Conservation (phyloP, 345 rosid species). For the Gossypium rotundifolium region DNA sequence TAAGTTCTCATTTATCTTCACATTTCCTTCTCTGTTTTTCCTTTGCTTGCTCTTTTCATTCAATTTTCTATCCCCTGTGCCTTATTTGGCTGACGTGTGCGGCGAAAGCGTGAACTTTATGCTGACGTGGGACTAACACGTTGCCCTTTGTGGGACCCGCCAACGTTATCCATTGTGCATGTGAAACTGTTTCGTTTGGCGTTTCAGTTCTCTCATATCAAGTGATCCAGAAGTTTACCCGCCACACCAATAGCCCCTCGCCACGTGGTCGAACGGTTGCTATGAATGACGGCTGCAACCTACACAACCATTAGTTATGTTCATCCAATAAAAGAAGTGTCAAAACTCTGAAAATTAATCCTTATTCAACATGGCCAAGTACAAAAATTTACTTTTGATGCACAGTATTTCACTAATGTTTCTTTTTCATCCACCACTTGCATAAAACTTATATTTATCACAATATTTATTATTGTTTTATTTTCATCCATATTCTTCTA, state of each 20-base stretch:
- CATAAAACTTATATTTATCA: too few relatives aligned
- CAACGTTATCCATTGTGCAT: slow-evolving; percentile 43
- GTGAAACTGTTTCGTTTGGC: slow-evolving; percentile 31
- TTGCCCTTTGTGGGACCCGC: slow-evolving; percentile 26
- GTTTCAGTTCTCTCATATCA: slow-evolving; percentile 1
- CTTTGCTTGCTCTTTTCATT: background rate
- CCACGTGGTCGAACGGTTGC: background rate
- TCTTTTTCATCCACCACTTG: too few relatives aligned
- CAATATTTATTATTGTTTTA: too few relatives aligned
- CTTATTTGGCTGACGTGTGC: slow-evolving; percentile 33
- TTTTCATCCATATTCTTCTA: too few relatives aligned
- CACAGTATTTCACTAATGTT: too few relatives aligned
- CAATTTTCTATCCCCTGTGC: background rate
- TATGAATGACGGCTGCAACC: background rate
- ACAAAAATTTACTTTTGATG: too few relatives aligned
- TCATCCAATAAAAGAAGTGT: too few relatives aligned
- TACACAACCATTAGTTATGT: background rate
- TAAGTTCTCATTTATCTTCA: slow-evolving; percentile 11
- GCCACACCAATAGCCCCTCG: background rate
- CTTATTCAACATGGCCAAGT: too few relatives aligned
- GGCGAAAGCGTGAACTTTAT: slow-evolving; percentile 29
- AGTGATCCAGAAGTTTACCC: background rate
- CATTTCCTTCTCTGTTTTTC: background rate
- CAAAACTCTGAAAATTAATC: too few relatives aligned
- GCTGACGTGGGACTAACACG: slow-evolving; percentile 35